Conservation (phyloP, 768 basidiomycete species). For the Termitomyces heimii region DNA sequence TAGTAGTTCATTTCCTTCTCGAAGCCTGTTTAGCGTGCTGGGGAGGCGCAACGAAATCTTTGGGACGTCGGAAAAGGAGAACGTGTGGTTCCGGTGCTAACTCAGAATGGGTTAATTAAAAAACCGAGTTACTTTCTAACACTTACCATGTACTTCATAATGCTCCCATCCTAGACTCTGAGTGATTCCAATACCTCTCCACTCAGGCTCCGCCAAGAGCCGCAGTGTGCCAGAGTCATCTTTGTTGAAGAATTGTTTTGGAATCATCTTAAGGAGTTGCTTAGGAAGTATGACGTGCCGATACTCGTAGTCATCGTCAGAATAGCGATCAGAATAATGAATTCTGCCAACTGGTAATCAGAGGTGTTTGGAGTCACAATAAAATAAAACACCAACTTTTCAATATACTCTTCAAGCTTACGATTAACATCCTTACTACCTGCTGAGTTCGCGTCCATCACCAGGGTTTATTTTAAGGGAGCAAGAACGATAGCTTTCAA, state of each 20-base stretch:
- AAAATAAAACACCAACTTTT: conserved; percentile 44
- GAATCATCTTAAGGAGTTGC: conserved; percentile 88
- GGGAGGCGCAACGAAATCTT: conserved; percentile 54
- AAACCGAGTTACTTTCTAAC: background rate
- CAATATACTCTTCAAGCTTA: conserved; percentile 71
- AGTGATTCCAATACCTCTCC: conserved; percentile 94
- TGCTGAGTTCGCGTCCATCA: conserved; percentile 24
- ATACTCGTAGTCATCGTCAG: conserved; percentile 91
- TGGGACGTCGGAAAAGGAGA: conserved; percentile 82
- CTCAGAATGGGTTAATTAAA: conserved; percentile 1
- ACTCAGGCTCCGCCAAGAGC: conserved; percentile 82
- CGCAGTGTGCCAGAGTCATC: conserved; percentile 74
- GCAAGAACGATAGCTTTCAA: background rate
- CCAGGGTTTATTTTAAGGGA: background rate
- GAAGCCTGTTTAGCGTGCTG: conserved; percentile 33
- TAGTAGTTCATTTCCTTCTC: conserved; percentile 34
- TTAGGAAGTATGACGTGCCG: conserved; percentile 97
- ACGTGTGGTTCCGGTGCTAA: conserved; percentile 91
- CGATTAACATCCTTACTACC: conserved; percentile 33
- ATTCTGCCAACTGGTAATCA: conserved; percentile 44
- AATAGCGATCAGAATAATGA: conserved; percentile 87
- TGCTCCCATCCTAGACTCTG: conserved; percentile 98
- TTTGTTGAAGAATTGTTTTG: conserved; percentile 76
- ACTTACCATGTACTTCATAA: conserved; percentile 90
- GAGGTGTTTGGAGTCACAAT: conserved; percentile 6